phyloP scores from a whole-genome alignment of 495 filamentous ascomycete species.

The Neurospora sp. region DNA sequence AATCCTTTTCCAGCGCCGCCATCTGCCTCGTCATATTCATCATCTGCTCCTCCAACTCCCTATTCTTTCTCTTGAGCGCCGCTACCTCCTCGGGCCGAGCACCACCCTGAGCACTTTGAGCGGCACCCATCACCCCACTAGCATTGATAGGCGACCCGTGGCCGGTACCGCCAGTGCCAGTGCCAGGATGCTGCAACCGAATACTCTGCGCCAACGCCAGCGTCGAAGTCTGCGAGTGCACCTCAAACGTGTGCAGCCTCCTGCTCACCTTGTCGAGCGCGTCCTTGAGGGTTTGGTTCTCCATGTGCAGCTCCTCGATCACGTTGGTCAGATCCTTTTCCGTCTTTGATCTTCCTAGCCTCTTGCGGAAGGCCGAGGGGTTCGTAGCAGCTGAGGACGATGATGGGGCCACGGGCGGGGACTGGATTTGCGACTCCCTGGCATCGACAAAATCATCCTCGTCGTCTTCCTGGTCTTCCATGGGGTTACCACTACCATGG shows the following conservation, averaged over 20 bases:
- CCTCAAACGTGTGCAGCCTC: slow-evolving; percentile 75
- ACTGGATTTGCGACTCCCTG: slow-evolving; percentile 47
- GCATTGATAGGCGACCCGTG: slow-evolving; percentile 23
- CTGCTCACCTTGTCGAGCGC: slow-evolving; percentile 69
- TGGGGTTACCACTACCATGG: slow-evolving; percentile 7
- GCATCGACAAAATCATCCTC: slow-evolving; percentile 84
- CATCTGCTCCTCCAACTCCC: slow-evolving; percentile 51
- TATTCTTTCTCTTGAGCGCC: slow-evolving; percentile 30
- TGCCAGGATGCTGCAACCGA: slow-evolving; percentile 46
- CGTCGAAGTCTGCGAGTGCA: slow-evolving; percentile 68
- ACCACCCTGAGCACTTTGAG: neutral
- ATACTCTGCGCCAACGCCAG: slow-evolving; percentile 74
- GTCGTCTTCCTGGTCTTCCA: slow-evolving; percentile 49
- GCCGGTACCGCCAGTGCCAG: neutral
- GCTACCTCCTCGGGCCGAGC: slow-evolving; percentile 15
- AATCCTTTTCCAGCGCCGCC: slow-evolving; percentile 49
- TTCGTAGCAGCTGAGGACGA: neutral
- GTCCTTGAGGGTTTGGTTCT: slow-evolving; percentile 66
- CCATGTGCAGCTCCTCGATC: slow-evolving; percentile 71
- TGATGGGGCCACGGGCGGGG: neutral
- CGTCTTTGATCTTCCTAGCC: slow-evolving; percentile 18
- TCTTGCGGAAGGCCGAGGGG: slow-evolving; percentile 20
- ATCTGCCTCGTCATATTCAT: slow-evolving; percentile 40
- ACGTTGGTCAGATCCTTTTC: slow-evolving; percentile 41
- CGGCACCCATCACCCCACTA: slow-evolving; percentile 21